A percentile compares a stretch with the other conserved stretches of the same genome.
Conservation (phyloP, 108 stramenopile genomes). For the Poteriospumella lacustris region DNA sequence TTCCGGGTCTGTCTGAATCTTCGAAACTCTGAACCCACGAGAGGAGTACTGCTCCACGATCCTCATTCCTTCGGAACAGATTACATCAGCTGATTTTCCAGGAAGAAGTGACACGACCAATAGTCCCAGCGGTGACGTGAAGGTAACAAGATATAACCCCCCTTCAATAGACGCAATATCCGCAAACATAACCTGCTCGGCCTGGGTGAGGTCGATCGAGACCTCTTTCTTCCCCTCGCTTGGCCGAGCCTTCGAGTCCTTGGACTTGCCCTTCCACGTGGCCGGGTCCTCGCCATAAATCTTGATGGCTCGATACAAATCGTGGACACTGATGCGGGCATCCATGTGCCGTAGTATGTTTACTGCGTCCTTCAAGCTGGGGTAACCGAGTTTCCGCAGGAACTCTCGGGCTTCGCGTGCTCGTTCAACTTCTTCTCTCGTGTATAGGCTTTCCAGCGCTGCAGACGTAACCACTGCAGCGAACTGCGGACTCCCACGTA, state of each 20-base stretch:
- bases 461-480: too few species aligned
- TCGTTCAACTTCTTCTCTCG: not conserved
- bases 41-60: not conserved
- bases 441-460: not conserved
- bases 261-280: not conserved
- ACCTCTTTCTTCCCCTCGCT: too few species aligned
- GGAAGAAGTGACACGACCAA: not conserved
- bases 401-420: not conserved
- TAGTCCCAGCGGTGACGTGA: not conserved
- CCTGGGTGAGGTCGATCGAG: not conserved
- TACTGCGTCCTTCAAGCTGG: not conserved
- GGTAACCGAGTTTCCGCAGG: not conserved
- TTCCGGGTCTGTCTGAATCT: not conserved
- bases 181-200: not conserved
- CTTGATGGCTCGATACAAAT: not conserved
- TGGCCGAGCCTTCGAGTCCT: not conserved
- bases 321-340: not conserved
- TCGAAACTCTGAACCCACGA: not conserved
- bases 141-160: not conserved
- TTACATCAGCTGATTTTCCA: not conserved
- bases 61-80: not conserved
- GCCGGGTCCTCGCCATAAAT: not conserved
- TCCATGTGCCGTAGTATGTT: not conserved
- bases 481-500: too few species aligned
- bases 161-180: not conserved